Evolutionary conservation across 129 eudicot species (phyloP).

Genomic region (Gnaphalium uliginosum): DNA sequence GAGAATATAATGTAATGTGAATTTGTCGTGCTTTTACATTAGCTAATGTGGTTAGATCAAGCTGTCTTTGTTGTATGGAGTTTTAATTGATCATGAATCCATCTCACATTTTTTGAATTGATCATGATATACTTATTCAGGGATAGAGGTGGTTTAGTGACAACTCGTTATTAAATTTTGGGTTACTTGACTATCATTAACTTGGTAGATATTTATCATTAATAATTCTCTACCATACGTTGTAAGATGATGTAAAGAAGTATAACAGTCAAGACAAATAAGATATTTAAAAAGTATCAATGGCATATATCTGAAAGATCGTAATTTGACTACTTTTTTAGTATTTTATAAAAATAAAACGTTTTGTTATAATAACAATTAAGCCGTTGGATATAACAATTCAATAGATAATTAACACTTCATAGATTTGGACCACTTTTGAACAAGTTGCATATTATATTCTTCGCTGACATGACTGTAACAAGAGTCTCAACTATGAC

Average conservation of each 20-base stretch:
- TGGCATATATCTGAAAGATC: background rate
- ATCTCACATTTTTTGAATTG: background rate
- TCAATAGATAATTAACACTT: no score
- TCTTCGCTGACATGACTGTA: background rate
- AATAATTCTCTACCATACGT: background rate
- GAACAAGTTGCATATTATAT: background rate
- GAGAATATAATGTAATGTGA: background rate
- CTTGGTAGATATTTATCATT: background rate
- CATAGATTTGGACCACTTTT: no score
- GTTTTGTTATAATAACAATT: background rate
- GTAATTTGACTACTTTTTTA: no score
- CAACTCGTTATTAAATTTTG: background rate
- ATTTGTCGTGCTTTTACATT: background rate
- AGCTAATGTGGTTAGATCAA: constrained; percentile 11
- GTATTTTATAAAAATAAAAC: background rate
- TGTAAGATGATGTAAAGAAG: background rate
- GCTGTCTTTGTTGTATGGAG: constrained; percentile 18
- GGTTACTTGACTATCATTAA: background rate
- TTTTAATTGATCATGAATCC: background rate
- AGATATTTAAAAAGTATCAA: no score
- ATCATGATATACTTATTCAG: background rate
- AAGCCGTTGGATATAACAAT: background rate
- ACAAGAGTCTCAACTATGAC: background rate
- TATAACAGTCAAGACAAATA: background rate
- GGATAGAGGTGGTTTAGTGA: background rate